These are phyloP conservation scores for Scheffersomyces segobiensis DNA, from an alignment of 1,139 yeast species.

Conservation along the genomic window DNA sequence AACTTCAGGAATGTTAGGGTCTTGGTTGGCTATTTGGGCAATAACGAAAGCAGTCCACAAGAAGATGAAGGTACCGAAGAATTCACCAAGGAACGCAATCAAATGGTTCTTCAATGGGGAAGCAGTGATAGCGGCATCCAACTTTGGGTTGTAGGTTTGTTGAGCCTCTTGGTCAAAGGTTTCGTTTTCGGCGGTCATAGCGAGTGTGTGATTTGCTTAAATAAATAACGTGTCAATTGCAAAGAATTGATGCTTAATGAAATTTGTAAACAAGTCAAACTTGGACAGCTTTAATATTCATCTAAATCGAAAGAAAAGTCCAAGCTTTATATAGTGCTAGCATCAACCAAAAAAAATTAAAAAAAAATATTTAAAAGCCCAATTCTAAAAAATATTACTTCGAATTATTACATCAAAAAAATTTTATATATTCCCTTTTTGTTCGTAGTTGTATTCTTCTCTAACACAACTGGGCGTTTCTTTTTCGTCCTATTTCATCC, in stretches of 20 bases:
- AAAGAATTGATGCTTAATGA: not conserved
- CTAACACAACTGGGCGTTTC: not conserved
- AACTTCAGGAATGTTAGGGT: constrained; percentile 39
- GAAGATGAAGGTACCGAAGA: constrained; percentile 84
- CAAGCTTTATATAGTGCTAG: not conserved
- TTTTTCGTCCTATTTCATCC: not conserved
- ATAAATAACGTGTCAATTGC: not conserved
- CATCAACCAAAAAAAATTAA: not conserved
- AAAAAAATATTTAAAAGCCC: not conserved
- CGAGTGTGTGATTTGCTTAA: not conserved
- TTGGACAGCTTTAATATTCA: not conserved
- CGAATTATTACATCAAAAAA: not conserved
- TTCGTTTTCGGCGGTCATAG: constrained; percentile 17
- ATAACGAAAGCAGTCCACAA: constrained; percentile 80
- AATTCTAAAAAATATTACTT: not conserved
- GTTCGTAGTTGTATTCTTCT: not conserved
- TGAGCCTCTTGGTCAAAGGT: constrained; percentile 31
- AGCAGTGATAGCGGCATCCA: constrained; percentile 11
- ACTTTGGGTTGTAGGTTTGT: constrained; percentile 29
- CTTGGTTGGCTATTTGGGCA: constrained; percentile 83
- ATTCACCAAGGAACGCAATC: constrained; percentile 53
- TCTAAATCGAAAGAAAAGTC: not conserved
- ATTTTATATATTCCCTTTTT: not conserved
- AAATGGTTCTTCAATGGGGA: constrained; percentile 33
- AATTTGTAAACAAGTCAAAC: not conserved